phyloP scores from a whole-genome alignment of 2,329 filamentous ascomycete species.

The Aspergillus vadensis region DNA sequence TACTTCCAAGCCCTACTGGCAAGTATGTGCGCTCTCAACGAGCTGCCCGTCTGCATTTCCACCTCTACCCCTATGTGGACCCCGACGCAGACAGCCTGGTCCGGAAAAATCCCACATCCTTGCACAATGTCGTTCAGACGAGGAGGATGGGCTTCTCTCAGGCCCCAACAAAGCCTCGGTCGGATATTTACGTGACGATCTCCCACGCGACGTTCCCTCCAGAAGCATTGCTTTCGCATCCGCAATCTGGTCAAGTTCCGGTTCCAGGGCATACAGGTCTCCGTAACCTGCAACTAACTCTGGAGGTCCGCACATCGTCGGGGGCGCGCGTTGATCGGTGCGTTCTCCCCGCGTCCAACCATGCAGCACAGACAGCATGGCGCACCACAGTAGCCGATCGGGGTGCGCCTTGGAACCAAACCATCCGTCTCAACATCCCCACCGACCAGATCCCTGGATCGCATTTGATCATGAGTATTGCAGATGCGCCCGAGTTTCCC shows the following conservation, averaged over 20 bases:
- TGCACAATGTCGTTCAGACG: constrained; percentile 78
- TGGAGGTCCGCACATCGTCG: constrained; percentile 78
- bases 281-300: constrained; percentile 78
- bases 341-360: constrained; percentile 84
- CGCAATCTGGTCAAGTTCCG: constrained; percentile 78
- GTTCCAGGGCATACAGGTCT: constrained; percentile 66
- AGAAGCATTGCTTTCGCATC: constrained; percentile 64
- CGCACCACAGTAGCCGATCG: constrained; percentile 78
- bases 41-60: constrained; percentile 76
- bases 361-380: constrained; percentile 78
- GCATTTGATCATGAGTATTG: constrained; percentile 86
- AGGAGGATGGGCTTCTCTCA: constrained; percentile 92
- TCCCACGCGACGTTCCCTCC: constrained; percentile 75
- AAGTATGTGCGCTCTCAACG: constrained; percentile 72
- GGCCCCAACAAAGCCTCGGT: constrained; percentile 81
- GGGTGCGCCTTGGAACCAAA: constrained; percentile 84
- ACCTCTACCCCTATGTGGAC: constrained; percentile 75
- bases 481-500: constrained; percentile 81
- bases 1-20: constrained; percentile 73
- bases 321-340: constrained; percentile 85
- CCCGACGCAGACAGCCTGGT: constrained; percentile 79
- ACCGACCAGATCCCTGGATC: constrained; percentile 77
- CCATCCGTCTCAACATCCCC: constrained; percentile 75
- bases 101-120: constrained; percentile 80
- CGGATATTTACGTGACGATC: constrained; percentile 92